Conservation (phyloP, 2,329 filamentous ascomycete genomes). For the Coniochaeta sp. region DNA sequence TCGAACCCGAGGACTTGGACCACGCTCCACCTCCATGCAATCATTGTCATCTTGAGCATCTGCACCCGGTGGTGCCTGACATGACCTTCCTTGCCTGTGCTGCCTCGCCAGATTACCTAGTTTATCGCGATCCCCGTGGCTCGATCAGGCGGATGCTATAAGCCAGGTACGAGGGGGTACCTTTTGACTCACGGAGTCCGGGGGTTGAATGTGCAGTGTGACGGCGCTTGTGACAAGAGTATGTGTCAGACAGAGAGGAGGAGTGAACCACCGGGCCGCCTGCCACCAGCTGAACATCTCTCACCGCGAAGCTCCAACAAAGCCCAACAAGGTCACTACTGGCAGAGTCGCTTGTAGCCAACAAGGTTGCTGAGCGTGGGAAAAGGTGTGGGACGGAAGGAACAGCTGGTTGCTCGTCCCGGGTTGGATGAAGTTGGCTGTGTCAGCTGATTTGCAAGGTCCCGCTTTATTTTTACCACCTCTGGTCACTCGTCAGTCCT, state of each 20-base stretch:
- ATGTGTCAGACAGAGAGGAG: neutral
- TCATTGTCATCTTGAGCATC: neutral
- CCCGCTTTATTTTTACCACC: neutral
- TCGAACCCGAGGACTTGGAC: neutral
- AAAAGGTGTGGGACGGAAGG: slow-evolving; percentile 1
- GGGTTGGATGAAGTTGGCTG: neutral
- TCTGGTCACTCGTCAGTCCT: too few species aligned
- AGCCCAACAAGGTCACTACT: neutral
- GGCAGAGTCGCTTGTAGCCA: too few species aligned
- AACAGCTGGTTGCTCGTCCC: neutral
- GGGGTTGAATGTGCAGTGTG: neutral
- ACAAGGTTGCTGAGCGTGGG: neutral
- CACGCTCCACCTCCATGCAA: neutral
- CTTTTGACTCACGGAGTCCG: neutral
- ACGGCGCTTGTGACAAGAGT: neutral
- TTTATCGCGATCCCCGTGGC: neutral
- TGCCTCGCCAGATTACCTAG: too few species aligned
- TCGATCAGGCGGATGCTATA: neutral
- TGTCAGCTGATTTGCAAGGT: slow-evolving; percentile 3
- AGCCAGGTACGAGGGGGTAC: neutral
- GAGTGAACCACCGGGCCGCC: neutral
- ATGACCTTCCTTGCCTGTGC: neutral
- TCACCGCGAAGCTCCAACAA: neutral
- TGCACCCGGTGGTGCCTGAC: neutral
- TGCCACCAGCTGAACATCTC: neutral